Base-by-base conservation (phyloP, 176 grass and related monocot species). In the Cenchrus purpureus region DNA sequence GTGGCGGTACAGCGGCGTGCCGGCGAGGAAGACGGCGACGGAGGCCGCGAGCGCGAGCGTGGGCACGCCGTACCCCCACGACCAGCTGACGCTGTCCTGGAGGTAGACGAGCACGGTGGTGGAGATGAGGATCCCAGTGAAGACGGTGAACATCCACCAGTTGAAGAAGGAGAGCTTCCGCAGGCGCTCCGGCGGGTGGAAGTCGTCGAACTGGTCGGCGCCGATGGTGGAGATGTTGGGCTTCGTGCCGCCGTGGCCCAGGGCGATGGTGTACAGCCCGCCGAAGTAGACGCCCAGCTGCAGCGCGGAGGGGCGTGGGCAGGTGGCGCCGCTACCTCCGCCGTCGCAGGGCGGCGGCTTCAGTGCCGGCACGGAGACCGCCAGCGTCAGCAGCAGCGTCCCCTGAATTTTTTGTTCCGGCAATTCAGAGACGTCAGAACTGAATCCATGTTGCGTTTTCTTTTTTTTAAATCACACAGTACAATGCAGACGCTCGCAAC, bases 151-250 rank as follows among this genome's bases (percentile, higher is more conserved):
- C 89, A 95, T 94, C 96, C 93, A 98, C 96, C 96, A 98, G 78
- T 94, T 98, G 89, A 98, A 98, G 79, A 98, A 98, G 68, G 93
- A 98, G 34, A 90, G 91, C 83, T 95, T 98, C 5, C 90, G 87
- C 56, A 83, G 79, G 69, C 77, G 86, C 84, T 98, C 96, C 65
- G 83, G 78, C 17, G 91, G 83, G 90, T 95, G 58, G 49, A 91
- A 93, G 58, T 90, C 93, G 73, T 98, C 96, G 62, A 98, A 98
- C 86, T 95, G 96, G 87, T 95, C 93, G 4, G 96, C 96, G 44
- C 93, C 96, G 16, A 98, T 93, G 58, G 96, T 98, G 1, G 93
- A 95, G 83, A 98, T 88, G 87, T 98, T 98, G 5, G 93, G 91
- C 82, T 98, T 98, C 42, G 93, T 94, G 55, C 89, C 89, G 58